Percentiles rank a stretch among this genome's conserved stretches.
phyloP scores from a whole-genome alignment of 2,329 filamentous ascomycete genomes.

The Tolypocladium nubicola region DNA sequence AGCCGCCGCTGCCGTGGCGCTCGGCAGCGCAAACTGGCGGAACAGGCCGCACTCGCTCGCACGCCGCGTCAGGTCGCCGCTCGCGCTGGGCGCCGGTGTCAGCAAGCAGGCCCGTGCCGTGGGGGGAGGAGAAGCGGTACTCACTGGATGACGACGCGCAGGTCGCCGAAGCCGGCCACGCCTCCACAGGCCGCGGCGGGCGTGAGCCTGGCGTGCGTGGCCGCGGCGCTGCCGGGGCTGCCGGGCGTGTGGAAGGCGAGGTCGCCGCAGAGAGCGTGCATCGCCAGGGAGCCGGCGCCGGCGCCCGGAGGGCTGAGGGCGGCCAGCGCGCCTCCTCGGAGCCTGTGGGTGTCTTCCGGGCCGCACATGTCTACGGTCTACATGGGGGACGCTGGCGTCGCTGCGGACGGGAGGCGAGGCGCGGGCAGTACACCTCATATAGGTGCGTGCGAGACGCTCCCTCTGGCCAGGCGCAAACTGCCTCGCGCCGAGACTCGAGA shows the following conservation, averaged over 20 bases:
- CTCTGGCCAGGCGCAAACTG: not conserved
- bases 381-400: not conserved
- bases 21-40: slow-evolving; percentile 22
- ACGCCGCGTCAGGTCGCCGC: slow-evolving; percentile 30
- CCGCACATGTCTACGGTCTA: slow-evolving; percentile 30
- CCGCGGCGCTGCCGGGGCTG: slow-evolving; percentile 21
- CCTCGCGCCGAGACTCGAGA: not conserved
- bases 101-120: not conserved
- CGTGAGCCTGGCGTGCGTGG: slow-evolving; percentile 33
- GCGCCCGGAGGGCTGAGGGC: slow-evolving; percentile 24
- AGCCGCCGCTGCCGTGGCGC: not conserved
- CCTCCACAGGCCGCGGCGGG: slow-evolving; percentile 12
- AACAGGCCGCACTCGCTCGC: slow-evolving; percentile 31
- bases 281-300: not conserved
- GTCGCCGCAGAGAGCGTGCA: slow-evolving; percentile 18
- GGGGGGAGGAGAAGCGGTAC: slow-evolving; percentile 5
- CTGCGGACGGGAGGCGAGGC: not conserved
- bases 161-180: slow-evolving; percentile 8
- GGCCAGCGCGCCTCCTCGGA: slow-evolving; percentile 34
- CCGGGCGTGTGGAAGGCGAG: slow-evolving; percentile 33
- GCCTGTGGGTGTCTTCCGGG: slow-evolving; percentile 26
- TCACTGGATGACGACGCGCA: slow-evolving; percentile 35
- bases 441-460: not conserved
- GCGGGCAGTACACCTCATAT: not conserved
- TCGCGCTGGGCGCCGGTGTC: slow-evolving; percentile 10